phyloP scores from a whole-genome alignment of 75 land plant genomes.

The Cunninghamia lanceolata region DNA sequence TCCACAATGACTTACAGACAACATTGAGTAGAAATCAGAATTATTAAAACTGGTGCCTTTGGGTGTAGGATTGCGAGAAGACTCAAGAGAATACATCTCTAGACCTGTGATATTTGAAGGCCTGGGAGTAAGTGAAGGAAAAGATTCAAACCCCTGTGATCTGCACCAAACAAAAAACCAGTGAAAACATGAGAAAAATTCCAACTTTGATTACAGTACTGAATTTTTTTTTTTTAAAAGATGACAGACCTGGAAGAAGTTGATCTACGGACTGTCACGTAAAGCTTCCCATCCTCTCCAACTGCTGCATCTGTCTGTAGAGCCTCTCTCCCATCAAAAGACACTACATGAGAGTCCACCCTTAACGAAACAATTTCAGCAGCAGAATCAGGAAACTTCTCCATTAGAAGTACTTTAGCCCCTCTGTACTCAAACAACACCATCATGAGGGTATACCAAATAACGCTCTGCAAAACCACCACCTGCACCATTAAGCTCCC shows the following conservation, averaged over 20 bases:
- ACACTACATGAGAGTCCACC: slow-evolving; percentile 75
- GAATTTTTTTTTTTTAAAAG: slow-evolving; percentile 1
- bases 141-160: slow-evolving; percentile 20
- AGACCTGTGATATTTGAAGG: slow-evolving; percentile 82
- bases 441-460: slow-evolving; percentile 66
- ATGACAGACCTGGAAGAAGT: slow-evolving; percentile 55
- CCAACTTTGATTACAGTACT: too few relatives aligned
- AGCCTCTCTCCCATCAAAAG: slow-evolving; percentile 83
- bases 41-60: slow-evolving; percentile 82
- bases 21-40: slow-evolving; percentile 74
- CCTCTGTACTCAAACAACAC: slow-evolving; percentile 36
- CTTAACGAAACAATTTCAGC: slow-evolving; percentile 18
- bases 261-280: slow-evolving; percentile 62
- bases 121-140: slow-evolving; percentile 36
- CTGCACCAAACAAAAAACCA: slow-evolving; percentile 44
- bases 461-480: slow-evolving; percentile 80
- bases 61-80: slow-evolving; percentile 77
- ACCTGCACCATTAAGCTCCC: slow-evolving; percentile 78
- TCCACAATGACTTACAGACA: slow-evolving; percentile 18
- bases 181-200: background rate
- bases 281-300: slow-evolving; percentile 86
- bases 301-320: slow-evolving; percentile 73
- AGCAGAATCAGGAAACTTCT: slow-evolving; percentile 48
- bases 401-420: slow-evolving; percentile 26
- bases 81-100: slow-evolving; percentile 83